Evolutionary conservation across 306 rosid genomes (phyloP).

Genomic region (Trifolium dubium): DNA sequence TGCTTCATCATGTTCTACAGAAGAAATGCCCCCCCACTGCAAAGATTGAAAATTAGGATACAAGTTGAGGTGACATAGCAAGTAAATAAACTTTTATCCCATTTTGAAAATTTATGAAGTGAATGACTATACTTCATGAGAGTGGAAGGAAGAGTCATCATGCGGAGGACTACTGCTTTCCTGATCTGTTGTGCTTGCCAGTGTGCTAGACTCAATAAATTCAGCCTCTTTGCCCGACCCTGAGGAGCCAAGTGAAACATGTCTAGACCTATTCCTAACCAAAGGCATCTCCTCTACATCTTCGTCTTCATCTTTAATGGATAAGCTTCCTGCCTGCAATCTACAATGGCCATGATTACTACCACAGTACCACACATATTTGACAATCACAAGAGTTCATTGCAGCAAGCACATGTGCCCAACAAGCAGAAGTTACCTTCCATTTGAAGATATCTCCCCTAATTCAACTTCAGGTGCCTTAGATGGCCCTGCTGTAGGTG

Average conservation of each 20-base stretch:
- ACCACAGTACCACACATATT: not conserved
- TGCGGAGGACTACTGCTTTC: constrained; percentile 43
- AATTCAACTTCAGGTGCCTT: constrained; percentile 61
- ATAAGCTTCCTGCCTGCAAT: constrained; percentile 75
- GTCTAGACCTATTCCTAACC: constrained; percentile 72
- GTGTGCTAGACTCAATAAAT: constrained; percentile 50
- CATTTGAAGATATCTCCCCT: constrained; percentile 55
- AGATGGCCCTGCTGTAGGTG: constrained; percentile 50
- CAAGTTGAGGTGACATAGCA: constrained; percentile 15
- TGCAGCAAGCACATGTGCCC: constrained; percentile 22
- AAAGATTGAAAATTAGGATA: constrained; percentile 35
- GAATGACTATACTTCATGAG: constrained; percentile 68
- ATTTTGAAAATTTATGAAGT: constrained; percentile 25
- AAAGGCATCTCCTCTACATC: constrained; percentile 81
- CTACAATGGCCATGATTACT: constrained; percentile 51
- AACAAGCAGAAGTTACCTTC: constrained; percentile 58
- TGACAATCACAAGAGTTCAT: not conserved
- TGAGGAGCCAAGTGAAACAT: constrained; percentile 46
- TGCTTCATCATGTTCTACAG: constrained; percentile 91
- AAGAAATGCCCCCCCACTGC: constrained; percentile 97
- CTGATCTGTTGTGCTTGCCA: constrained; percentile 57
- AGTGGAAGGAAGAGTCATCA: constrained; percentile 57
- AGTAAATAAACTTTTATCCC: constrained; percentile 16
- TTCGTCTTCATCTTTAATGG: constrained; percentile 71
- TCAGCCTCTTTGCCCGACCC: constrained; percentile 60